Base-by-base conservation (phyloP, 2,329 filamentous ascomycete species). In the Setomelanomma holmii region DNA sequence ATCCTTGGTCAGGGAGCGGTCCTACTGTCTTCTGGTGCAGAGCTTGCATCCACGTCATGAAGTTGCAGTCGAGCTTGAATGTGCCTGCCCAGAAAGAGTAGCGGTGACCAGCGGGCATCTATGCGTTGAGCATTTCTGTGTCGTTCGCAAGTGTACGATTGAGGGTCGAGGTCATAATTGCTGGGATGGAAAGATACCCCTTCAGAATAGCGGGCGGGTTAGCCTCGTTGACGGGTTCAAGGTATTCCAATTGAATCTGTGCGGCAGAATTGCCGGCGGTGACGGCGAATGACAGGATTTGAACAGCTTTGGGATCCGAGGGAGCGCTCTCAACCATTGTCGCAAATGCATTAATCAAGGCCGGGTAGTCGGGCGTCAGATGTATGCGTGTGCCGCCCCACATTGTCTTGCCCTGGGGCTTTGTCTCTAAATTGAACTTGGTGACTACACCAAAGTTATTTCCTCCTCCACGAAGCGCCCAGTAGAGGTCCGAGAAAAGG, bases 401-500 rank as follows among this genome's bases (percentile, higher is more conserved):
- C 59, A 72, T 64, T 16, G 47, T 52, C 1, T 38, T 34, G 4
- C 56, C 60, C 24, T 67, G 61, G 1, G 64, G 55, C 5, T 63
- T 47, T 5, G 66, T 60, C 4, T 49, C 40, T 3, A 68, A 50
- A 17, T 62, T 58, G 52, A 72, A 71, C 30, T 60, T 55, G 1
- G 68, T 72, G n/a, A 73, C 63, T 20, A 74, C 63, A 17, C 71
- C 79, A 38, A 72, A 72, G 49, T 73, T 73, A 44, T 66, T 68
- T 3, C 66, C 67, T 12, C 69, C 71, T 4, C 75, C 75, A n/a
- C 73, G 71, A 5, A 77, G 63, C 1, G 72, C 72, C 55, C 62
- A 68, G 58, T 70, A 78, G 3, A 78, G 74, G 35, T 80, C 78
- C 0, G 57, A 52, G 36, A 75, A 76, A 10, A 71, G 52, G 2